Percentiles rank a stretch among this genome's conserved stretches.
Evolutionary conservation across 139 green algal genomes (phyloP).

Genomic region (Volvox africanus): DNA sequence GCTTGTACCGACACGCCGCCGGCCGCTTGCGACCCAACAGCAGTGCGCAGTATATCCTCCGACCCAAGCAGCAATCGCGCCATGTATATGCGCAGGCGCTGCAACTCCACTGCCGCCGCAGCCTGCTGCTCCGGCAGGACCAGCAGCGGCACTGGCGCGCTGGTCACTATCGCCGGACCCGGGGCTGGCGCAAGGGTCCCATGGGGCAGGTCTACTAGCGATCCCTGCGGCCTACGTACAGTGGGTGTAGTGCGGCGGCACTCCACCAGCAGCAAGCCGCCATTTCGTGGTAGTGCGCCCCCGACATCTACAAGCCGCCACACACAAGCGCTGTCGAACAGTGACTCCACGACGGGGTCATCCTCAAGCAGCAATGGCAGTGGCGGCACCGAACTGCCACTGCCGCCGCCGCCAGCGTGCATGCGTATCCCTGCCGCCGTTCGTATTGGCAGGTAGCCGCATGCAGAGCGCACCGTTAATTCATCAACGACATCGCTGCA

Average conservation of each 20-base stretch:
- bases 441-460: slow-evolving; percentile 10
- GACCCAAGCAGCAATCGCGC: background rate
- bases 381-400: background rate
- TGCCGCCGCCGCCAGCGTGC: background rate
- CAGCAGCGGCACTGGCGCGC: slow-evolving; percentile 35
- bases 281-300: background rate
- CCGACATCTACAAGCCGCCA: background rate
- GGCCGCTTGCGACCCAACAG: background rate
- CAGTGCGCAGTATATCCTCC: background rate
- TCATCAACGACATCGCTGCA: background rate
- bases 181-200: background rate
- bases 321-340: background rate
- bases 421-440: background rate
- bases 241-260: background rate
- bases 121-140: slow-evolving; percentile 7
- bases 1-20: background rate
- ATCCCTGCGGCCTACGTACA: background rate
- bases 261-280: slow-evolving; percentile 40
- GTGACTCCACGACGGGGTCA: slow-evolving; percentile 4
- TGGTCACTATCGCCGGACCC: background rate
- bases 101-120: slow-evolving; percentile 5
- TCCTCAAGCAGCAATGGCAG: background rate
- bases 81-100: background rate
- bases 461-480: slow-evolving; percentile 1
- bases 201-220: background rate